phyloP scores from a whole-genome alignment of 2,329 filamentous ascomycete species.

The Arthrocladium fulminans region DNA sequence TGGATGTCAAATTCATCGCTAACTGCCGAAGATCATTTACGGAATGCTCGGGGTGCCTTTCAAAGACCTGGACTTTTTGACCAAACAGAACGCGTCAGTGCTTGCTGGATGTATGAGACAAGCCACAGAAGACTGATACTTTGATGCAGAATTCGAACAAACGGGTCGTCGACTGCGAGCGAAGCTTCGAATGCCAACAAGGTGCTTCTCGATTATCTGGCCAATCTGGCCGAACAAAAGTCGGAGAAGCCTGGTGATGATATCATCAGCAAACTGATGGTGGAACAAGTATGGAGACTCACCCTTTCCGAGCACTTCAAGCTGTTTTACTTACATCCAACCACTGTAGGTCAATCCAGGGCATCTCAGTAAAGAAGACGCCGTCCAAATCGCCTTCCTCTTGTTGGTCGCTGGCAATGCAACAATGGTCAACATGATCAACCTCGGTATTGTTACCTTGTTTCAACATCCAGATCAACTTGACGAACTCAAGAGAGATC shows the following conservation, averaged over 20 bases:
- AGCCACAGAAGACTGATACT: no score
- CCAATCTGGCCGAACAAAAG: neutral
- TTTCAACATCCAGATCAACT: conserved; percentile 38
- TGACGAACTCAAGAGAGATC: conserved; percentile 33
- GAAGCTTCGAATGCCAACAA: neutral
- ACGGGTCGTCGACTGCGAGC: neutral
- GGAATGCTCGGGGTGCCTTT: neutral
- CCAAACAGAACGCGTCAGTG: neutral
- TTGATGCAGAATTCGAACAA: neutral
- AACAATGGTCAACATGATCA: conserved; percentile 46
- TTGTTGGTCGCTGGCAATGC: conserved; percentile 45
- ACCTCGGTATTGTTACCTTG: conserved; percentile 39
- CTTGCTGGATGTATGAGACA: no score
- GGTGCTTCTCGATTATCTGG: neutral
- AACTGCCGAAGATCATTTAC: neutral
- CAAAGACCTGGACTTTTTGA: neutral
- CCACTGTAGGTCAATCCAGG: no score
- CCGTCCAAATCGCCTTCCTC: conserved; percentile 42
- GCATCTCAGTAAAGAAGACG: conserved; percentile 25
- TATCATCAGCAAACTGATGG: neutral
- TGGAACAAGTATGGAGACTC: conserved; percentile 25
- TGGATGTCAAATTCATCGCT: no score
- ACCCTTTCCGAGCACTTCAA: conserved; percentile 12
- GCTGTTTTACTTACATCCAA: no score
- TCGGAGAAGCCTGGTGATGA: neutral